Evolutionary conservation across 176 grass and related monocot genomes (phyloP), one percentile per base, ranked within the genome.

Genomic region (Typha latifolia): DNA sequence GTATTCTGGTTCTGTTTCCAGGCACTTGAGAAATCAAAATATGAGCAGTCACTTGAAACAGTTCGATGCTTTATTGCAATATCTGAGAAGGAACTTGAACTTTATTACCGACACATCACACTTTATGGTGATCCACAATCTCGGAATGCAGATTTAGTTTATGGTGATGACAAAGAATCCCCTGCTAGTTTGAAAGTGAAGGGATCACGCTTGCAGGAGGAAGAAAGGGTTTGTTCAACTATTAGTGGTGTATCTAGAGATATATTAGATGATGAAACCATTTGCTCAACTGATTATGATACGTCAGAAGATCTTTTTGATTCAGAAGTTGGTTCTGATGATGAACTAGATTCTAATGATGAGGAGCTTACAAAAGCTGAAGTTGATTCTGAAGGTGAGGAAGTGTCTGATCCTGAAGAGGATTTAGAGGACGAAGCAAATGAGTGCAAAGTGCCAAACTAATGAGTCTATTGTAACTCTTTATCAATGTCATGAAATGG

Each of bases 21-120:
- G 94, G 94, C 89, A 81, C 89, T 97, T 82, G 94, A 93, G 90
- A 93, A 99, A 79, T 99, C 94, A 64, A 99, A 99, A 78, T 93
- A 99, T 51, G 83, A 99, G 64, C 88, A 99, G 13, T 90, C 86
- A 0, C 70, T 99, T 50, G 88, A 92, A 76, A 87, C 83, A 62
- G 94, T 99, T 68, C 26, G 70, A 73, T 62, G 61, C 43, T 99
- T 87, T 62, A 99, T 93, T 69, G 81, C 78, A 71, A 48, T 85
- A 57, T 89, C 89, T 52, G 83, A 93, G 66, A 99, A 90, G 62
- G 89, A 99, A 19, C 84, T 93, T 3, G 85, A 93, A 71, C 78
- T 99, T 63, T 99, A 90, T 72, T 78, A 90, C 65, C 73, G 62
- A 72, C 94, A 93, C 84, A 70, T 93, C 53, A 81, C 89, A 43